phyloP scores from a whole-genome alignment of 1,284 basidiomycete genomes.

The Flammula alnicola region DNA sequence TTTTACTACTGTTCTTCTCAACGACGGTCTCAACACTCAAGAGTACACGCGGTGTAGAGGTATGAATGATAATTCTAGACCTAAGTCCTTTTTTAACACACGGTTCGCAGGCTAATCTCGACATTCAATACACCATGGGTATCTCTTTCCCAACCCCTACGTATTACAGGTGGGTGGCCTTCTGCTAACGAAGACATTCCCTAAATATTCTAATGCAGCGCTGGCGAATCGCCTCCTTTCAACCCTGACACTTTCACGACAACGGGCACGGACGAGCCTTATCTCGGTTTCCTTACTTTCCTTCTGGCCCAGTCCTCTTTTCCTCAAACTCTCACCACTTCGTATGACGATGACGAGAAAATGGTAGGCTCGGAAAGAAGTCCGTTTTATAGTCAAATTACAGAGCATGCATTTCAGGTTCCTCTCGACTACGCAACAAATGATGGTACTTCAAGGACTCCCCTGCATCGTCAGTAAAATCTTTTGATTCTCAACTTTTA shows the following conservation, averaged over 20 bases:
- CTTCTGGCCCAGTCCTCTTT: slow-evolving; percentile 51
- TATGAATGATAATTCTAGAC: slow-evolving; percentile 23
- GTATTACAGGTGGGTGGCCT: slow-evolving; percentile 52
- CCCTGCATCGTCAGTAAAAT: slow-evolving; percentile 60
- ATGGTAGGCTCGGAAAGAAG: slow-evolving; percentile 35
- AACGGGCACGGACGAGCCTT: slow-evolving; percentile 62
- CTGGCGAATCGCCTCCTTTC: slow-evolving; percentile 70
- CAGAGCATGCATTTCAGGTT: slow-evolving; percentile 45
- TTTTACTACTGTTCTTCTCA: slow-evolving; percentile 60
- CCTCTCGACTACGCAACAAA: slow-evolving; percentile 62
- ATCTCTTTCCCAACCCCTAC: slow-evolving; percentile 66
- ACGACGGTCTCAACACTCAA: slow-evolving; percentile 64
- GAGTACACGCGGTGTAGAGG: slow-evolving; percentile 60
- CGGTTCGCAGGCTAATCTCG: slow-evolving; percentile 69
- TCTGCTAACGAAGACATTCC: too few species aligned
- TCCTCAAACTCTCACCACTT: slow-evolving; percentile 60
- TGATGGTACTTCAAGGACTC: slow-evolving; percentile 50
- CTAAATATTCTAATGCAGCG: too few species aligned
- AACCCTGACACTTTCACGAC: slow-evolving; percentile 58
- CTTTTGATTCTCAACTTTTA: neutral
- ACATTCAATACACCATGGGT: slow-evolving; percentile 69
- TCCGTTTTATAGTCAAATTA: too few species aligned
- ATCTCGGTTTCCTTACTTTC: slow-evolving; percentile 60
- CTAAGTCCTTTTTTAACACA: too few species aligned
- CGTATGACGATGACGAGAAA: slow-evolving; percentile 63